These are phyloP conservation scores for Sporisorium sorghi DNA, from an alignment of 1,284 basidiomycete species.

Conservation along the genomic window DNA sequence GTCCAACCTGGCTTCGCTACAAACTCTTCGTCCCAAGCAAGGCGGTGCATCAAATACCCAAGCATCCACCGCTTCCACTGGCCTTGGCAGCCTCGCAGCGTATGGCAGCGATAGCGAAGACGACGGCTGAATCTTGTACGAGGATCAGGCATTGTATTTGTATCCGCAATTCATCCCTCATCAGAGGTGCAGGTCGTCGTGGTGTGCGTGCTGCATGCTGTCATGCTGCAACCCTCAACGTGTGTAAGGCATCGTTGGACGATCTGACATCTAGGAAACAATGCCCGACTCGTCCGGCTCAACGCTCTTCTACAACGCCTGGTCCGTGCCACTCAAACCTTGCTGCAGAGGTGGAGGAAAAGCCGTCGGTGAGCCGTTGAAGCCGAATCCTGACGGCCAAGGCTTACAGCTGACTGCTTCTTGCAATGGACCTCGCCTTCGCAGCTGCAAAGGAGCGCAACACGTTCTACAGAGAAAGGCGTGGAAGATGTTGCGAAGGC, in stretches of 20 bases:
- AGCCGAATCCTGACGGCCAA: not conserved
- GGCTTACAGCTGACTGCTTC: not conserved
- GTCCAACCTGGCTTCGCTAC: conserved; percentile 46
- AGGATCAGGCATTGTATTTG: conserved; percentile 5
- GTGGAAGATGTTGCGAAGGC: too few species aligned
- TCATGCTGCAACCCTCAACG: not conserved
- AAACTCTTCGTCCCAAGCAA: conserved; percentile 23
- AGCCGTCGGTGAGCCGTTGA: too few species aligned
- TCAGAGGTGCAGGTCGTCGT: too few species aligned
- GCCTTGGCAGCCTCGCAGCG: conserved; percentile 56
- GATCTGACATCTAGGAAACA: conserved; percentile 2
- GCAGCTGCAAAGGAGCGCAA: too few species aligned
- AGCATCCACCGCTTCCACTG: conserved; percentile 16
- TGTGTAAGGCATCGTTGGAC: not conserved
- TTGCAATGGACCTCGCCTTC: too few species aligned
- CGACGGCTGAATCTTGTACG: conserved; percentile 11
- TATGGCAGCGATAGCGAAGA: conserved; percentile 66
- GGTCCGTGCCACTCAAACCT: conserved; percentile 1
- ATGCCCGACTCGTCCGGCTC: not conserved
- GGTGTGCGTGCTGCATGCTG: not conserved
- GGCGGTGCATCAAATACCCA: not conserved
- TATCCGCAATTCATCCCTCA: conserved; percentile 3
- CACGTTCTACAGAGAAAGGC: too few species aligned
- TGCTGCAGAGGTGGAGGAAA: conserved; percentile 4
- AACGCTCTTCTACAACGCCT: not conserved